phyloP scores from a whole-genome alignment of 768 basidiomycete species.

The Suillus placidus region DNA sequence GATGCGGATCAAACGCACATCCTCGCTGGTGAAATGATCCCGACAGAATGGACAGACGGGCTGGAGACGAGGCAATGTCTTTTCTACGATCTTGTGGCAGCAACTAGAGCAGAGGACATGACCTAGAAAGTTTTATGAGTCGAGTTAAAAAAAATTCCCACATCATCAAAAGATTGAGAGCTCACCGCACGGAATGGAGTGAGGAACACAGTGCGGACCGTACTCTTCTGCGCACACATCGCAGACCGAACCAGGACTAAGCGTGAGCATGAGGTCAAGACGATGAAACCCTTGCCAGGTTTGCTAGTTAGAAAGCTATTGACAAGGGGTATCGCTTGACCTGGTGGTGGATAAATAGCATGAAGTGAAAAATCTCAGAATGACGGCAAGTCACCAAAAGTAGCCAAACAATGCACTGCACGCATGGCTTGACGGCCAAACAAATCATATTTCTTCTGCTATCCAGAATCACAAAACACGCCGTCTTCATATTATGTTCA shows the following conservation, averaged over 20 bases:
- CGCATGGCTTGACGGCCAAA: constrained; percentile 15
- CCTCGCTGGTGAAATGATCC: constrained; percentile 67
- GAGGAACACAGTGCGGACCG: constrained; percentile 70
- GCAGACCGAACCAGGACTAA: constrained; percentile 81
- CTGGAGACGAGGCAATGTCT: constrained; percentile 67
- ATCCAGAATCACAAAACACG: constrained; percentile 13
- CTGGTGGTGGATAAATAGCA: constrained; percentile 51
- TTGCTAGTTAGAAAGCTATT: constrained; percentile 40
- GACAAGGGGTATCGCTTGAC: constrained; percentile 48
- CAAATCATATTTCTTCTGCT: constrained; percentile 1
- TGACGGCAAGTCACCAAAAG: constrained; percentile 29
- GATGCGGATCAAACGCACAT: constrained; percentile 76
- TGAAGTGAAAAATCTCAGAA: constrained; percentile 41
- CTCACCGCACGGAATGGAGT: constrained; percentile 82
- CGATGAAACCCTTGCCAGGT: constrained; percentile 42
- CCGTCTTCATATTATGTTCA: constrained; percentile 17
- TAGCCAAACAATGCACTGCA: constrained; percentile 37
- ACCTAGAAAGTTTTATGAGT: constrained; percentile 43
- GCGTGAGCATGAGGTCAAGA: constrained; percentile 71
- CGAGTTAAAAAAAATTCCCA: constrained; percentile 28
- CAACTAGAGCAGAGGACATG: constrained; percentile 80
- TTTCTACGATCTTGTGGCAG: constrained; percentile 81
- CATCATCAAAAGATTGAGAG: constrained; percentile 16
- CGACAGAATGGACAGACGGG: constrained; percentile 87
- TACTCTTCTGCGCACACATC: constrained; percentile 91